phyloP scores from a whole-genome alignment of 2,329 filamentous ascomycete species.

The Rhynchosporium secalis region DNA sequence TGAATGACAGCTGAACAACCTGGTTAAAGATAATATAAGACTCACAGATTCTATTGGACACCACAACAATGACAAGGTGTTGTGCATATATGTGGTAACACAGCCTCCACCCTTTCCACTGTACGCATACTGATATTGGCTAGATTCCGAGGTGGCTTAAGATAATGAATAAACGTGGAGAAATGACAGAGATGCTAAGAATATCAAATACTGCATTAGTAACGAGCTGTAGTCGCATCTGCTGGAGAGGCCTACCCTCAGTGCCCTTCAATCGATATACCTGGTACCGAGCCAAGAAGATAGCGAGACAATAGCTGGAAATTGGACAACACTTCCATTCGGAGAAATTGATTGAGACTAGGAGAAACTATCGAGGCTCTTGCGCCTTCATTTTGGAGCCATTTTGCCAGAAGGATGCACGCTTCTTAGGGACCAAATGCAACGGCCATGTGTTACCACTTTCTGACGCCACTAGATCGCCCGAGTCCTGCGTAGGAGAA shows the following conservation, averaged over 20 bases:
- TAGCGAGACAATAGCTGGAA: too few species aligned
- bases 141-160: neutral
- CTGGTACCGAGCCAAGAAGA: too few species aligned
- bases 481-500: too few species aligned
- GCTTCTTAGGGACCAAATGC: neutral
- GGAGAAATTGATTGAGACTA: too few species aligned
- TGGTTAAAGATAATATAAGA: neutral
- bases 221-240: too few species aligned
- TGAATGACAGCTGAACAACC: neutral
- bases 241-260: too few species aligned
- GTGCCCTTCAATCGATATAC: too few species aligned
- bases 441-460: neutral
- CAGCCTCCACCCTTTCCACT: neutral
- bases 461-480: slow-evolving; percentile 1
- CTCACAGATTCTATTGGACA: neutral
- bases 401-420: too few species aligned
- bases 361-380: too few species aligned
- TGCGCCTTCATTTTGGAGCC: too few species aligned
- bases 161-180: neutral
- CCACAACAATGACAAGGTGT: neutral
- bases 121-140: neutral
- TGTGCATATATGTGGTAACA: neutral
- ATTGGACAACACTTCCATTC: too few species aligned
- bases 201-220: neutral
- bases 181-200: neutral